A percentile compares a stretch with the other conserved stretches of the same genome.
These are phyloP conservation scores for Arachnomyces sp. DNA, from an alignment of 2,329 filamentous ascomycete species.

Conservation along the genomic window DNA sequence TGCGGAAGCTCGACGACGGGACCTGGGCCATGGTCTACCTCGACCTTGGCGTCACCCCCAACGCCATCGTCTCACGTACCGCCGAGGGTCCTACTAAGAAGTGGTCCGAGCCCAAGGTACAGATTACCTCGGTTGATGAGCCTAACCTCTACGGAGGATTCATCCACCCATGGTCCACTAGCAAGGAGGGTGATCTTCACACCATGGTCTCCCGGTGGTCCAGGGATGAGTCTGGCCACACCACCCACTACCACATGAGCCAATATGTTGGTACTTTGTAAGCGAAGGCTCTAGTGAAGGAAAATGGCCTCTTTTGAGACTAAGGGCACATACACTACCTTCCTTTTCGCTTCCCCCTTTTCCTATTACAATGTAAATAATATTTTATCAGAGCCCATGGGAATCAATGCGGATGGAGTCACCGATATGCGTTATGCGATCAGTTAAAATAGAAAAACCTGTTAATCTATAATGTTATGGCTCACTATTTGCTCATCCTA, in stretches of 20 bases:
- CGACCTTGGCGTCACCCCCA: neutral
- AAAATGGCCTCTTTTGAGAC: too few relatives aligned
- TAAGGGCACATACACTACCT: too few relatives aligned
- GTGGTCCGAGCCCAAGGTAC: conserved; percentile 7
- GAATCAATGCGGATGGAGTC: too few relatives aligned
- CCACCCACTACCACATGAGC: conserved; percentile 9
- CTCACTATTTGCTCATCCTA: too few relatives aligned
- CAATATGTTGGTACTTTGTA: conserved; percentile 8
- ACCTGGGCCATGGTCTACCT: conserved; percentile 10
- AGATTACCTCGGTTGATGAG: conserved; percentile 9
- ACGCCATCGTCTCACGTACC: conserved; percentile 7
- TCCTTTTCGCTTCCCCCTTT: too few relatives aligned
- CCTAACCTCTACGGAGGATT: conserved; percentile 10
- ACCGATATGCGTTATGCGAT: too few relatives aligned
- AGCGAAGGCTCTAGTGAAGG: neutral
- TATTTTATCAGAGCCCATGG: too few relatives aligned
- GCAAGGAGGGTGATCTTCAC: conserved; percentile 8
- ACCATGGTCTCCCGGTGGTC: conserved; percentile 11
- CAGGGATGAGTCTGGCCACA: conserved; percentile 1
- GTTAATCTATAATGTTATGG: too few relatives aligned
- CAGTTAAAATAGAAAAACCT: too few relatives aligned
- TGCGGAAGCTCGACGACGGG: conserved; percentile 8
- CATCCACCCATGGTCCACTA: conserved; percentile 12
- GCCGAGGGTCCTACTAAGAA: conserved; percentile 4
- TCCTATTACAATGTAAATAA: too few relatives aligned